Conservation (phyloP, 2,329 filamentous ascomycete genomes). For the Cordyceps tenuipes region DNA sequence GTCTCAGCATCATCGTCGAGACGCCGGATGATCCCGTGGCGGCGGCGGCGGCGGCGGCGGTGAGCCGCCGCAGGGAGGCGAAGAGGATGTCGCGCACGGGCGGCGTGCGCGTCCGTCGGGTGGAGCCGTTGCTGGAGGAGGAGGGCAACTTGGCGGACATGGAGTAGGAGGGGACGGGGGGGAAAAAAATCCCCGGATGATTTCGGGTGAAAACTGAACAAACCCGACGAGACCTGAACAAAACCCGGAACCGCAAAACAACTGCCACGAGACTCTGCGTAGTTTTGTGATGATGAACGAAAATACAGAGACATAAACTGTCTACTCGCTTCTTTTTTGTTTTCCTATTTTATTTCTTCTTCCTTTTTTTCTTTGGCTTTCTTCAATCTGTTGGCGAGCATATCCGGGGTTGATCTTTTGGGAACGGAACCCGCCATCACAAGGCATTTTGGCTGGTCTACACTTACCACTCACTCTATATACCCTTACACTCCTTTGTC, state of each 20-base stretch:
- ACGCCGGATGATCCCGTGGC: neutral
- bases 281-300: neutral
- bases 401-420: neutral
- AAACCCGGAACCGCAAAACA: neutral
- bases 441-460: neutral
- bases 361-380: neutral
- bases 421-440: neutral
- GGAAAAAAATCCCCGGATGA: too few species aligned
- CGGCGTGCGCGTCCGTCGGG: constrained; percentile 6
- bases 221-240: neutral
- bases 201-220: too few species aligned
- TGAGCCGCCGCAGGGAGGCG: constrained; percentile 11
- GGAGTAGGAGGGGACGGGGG: constrained; percentile 4
- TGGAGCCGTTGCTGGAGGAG: neutral
- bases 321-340: neutral
- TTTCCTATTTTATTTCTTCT: neutral
- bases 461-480: neutral
- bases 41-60: neutral
- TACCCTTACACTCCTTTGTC: neutral
- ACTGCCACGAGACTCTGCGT: neutral
- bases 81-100: constrained; percentile 12
- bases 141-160: constrained; percentile 10
- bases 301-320: neutral
- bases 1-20: constrained; percentile 3
- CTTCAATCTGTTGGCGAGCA: neutral